Evolutionary conservation across 345 rosid species (phyloP).

Genomic region (Lumnitzera littorea): DNA sequence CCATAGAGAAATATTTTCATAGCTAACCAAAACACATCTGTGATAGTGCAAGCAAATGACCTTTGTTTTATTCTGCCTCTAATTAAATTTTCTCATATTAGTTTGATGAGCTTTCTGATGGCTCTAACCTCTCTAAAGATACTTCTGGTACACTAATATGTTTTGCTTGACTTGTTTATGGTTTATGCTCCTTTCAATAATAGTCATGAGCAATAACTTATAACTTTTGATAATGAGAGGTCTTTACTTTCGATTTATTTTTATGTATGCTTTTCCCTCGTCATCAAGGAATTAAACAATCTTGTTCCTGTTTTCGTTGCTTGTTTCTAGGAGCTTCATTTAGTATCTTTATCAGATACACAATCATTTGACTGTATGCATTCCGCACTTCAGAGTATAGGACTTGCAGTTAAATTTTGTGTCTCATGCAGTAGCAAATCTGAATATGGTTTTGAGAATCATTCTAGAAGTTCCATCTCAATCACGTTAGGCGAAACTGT

Average conservation of each 20-base stretch:
- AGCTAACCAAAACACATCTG: too few species aligned
- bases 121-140: constrained; percentile 38
- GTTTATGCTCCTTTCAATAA: neutral
- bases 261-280: constrained; percentile 36
- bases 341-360: constrained; percentile 33
- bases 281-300: constrained; percentile 46
- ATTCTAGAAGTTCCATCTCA: constrained; percentile 23
- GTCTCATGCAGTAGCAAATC: constrained; percentile 23
- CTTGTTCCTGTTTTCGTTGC: constrained; percentile 58
- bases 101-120: constrained; percentile 12
- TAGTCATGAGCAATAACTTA: neutral
- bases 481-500: constrained; percentile 34
- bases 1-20: too few species aligned
- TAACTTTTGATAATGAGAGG: neutral
- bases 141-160: constrained; percentile 42
- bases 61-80: neutral
- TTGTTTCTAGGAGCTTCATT: constrained; percentile 66
- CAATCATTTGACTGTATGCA: constrained; percentile 57
- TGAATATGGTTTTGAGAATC: constrained; percentile 11
- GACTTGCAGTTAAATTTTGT: constrained; percentile 41
- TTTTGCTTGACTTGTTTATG: constrained; percentile 3
- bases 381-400: constrained; percentile 53
- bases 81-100: neutral
- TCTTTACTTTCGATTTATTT: constrained; percentile 6
- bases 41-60: neutral